These are phyloP conservation scores for Hydnomerulius pinastri DNA, from an alignment of 768 basidiomycete species.

Conservation along the genomic window DNA sequence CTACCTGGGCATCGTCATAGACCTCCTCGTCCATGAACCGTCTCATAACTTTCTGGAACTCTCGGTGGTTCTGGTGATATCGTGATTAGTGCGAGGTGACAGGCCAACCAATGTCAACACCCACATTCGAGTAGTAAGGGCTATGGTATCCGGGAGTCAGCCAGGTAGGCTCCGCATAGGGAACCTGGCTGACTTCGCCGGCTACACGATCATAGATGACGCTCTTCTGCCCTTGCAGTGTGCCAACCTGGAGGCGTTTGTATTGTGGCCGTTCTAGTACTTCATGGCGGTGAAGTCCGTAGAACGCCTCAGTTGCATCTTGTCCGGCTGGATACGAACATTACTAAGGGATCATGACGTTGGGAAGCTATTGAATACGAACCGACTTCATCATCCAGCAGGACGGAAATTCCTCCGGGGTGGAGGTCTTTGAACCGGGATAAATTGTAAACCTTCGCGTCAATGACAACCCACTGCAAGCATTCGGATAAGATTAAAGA, in stretches of 20 bases:
- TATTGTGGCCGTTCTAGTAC: slow-evolving; percentile 78
- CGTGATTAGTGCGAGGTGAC: slow-evolving; percentile 8
- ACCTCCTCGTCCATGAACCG: slow-evolving; percentile 73
- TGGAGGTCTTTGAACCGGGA: slow-evolving; percentile 80
- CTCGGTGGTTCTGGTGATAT: slow-evolving; percentile 46
- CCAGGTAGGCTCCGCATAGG: slow-evolving; percentile 91
- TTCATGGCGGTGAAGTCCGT: slow-evolving; percentile 84
- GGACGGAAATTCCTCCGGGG: slow-evolving; percentile 78
- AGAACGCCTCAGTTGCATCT: slow-evolving; percentile 88
- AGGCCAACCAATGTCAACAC: slow-evolving; percentile 13
- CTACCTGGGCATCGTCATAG: slow-evolving; percentile 40
- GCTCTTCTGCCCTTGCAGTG: slow-evolving; percentile 61
- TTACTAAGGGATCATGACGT: not conserved
- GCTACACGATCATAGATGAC: slow-evolving; percentile 47
- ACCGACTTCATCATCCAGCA: slow-evolving; percentile 81
- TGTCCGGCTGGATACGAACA: slow-evolving; percentile 58
- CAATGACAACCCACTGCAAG: slow-evolving; percentile 77
- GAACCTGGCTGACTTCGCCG: slow-evolving; percentile 72
- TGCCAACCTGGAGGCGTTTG: slow-evolving; percentile 73
- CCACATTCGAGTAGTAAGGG: slow-evolving; percentile 69
- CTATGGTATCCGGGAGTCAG: slow-evolving; percentile 65
- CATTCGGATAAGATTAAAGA: not conserved
- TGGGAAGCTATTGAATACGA: slow-evolving; percentile 21
- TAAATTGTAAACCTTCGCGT: slow-evolving; percentile 82
- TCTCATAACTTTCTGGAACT: slow-evolving; percentile 47